Percentiles rank a stretch among this genome's conserved stretches.
These are phyloP conservation scores for Globisporangium rhizosaccharum DNA, from an alignment of 352 stramenopile genomes.

Conservation along the genomic window DNA sequence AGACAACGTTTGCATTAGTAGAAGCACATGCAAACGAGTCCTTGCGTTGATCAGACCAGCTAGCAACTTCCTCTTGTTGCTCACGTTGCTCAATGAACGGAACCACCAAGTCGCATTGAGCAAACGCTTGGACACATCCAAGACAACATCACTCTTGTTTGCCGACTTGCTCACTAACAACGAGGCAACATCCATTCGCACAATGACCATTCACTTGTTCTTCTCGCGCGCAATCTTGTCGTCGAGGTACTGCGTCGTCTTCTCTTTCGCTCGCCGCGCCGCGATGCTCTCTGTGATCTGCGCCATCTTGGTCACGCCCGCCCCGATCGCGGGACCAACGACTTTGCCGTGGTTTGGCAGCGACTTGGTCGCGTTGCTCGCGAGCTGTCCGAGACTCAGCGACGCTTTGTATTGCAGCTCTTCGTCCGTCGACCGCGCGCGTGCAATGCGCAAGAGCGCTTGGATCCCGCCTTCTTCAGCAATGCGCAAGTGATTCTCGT, in stretches of 20 bases:
- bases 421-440: constrained; percentile 88
- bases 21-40: no score
- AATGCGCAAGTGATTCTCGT: constrained; percentile 96
- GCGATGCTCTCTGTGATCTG: constrained; percentile 67
- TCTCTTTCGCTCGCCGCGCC: constrained; percentile 56
- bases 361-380: constrained; percentile 85
- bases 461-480: constrained; percentile 94
- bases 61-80: no score
- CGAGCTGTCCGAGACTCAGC: constrained; percentile 90
- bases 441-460: constrained; percentile 90
- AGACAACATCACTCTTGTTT: no score
- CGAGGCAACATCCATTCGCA: no score
- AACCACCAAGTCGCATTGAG: no score
- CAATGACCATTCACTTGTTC: constrained; percentile 16
- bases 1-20: no score
- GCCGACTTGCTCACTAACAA: no score
- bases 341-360: constrained; percentile 60
- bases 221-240: constrained; percentile 59
- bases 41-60: no score
- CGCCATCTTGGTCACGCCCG: constrained; percentile 70
- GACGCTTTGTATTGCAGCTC: constrained; percentile 95
- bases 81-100: no score
- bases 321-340: constrained; percentile 41
- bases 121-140: no score
- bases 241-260: constrained; percentile 76